phyloP scores from a whole-genome alignment of 1,284 basidiomycete genomes.

The Heterobasidion parviporum region DNA sequence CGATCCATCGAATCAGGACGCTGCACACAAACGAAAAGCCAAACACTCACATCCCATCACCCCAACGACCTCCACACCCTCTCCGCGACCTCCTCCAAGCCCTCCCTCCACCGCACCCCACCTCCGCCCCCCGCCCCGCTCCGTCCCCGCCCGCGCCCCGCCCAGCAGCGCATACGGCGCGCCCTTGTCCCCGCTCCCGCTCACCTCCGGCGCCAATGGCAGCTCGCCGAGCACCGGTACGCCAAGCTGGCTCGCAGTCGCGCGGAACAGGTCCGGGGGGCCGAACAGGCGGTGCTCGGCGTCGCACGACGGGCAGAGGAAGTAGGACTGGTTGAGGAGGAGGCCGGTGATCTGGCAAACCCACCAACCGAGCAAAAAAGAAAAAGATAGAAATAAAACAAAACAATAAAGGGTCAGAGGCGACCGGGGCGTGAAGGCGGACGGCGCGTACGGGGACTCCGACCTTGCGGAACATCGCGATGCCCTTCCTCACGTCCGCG shows the following conservation, averaged over 20 bases:
- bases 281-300: constrained; percentile 79
- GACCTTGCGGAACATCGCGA: constrained; percentile 90
- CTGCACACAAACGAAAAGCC: neutral
- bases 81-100: constrained; percentile 36
- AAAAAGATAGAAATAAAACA: neutral
- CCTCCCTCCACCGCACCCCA: constrained; percentile 36
- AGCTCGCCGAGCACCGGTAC: constrained; percentile 77
- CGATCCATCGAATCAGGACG: too few species aligned
- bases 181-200: constrained; percentile 71
- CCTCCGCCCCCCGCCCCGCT: constrained; percentile 22
- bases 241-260: constrained; percentile 52
- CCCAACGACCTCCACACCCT: constrained; percentile 18
- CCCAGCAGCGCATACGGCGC: constrained; percentile 42
- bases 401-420: too few species aligned
- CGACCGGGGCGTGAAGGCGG: too few species aligned
- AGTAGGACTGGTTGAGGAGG: constrained; percentile 88
- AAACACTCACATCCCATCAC: neutral
- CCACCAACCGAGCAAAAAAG: neutral
- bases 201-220: constrained; percentile 76
- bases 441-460: constrained; percentile 65
- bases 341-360: constrained; percentile 72
- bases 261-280: constrained; percentile 54
- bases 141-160: constrained; percentile 11
- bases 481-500: constrained; percentile 87
- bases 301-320: constrained; percentile 74